Evolutionary conservation across 768 basidiomycete genomes (phyloP).

Genomic region (Russula brevipes): DNA sequence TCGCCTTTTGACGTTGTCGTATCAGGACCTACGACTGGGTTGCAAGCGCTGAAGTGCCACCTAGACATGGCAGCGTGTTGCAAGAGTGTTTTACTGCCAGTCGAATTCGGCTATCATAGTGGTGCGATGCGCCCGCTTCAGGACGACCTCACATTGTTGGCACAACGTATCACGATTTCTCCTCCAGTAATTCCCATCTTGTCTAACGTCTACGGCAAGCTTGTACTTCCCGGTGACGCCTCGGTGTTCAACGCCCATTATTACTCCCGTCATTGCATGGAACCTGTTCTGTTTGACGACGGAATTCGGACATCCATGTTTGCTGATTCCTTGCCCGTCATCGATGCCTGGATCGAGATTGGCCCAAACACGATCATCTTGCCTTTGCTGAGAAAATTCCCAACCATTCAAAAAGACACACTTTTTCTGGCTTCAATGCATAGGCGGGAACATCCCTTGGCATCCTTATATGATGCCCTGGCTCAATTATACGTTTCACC

Average conservation of each 20-base stretch:
- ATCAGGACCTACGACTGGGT: slow-evolving; percentile 46
- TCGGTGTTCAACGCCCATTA: slow-evolving; percentile 47
- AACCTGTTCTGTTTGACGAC: slow-evolving; percentile 52
- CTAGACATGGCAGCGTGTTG: slow-evolving; percentile 36
- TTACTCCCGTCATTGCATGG: slow-evolving; percentile 52
- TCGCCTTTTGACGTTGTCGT: slow-evolving; percentile 51
- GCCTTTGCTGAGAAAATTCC: slow-evolving; percentile 49
- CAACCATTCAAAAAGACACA: slow-evolving; percentile 31
- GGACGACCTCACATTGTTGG: slow-evolving; percentile 42
- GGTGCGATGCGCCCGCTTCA: slow-evolving; percentile 55
- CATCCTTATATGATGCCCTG: slow-evolving; percentile 43
- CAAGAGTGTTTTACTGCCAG: slow-evolving; percentile 43
- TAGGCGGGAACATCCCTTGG: slow-evolving; percentile 41
- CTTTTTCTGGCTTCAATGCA: slow-evolving; percentile 48
- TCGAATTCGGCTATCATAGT: slow-evolving; percentile 65
- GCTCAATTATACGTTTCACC: slow-evolving; percentile 44
- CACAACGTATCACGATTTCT: slow-evolving; percentile 35
- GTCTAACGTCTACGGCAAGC: slow-evolving; percentile 54
- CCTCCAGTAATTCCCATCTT: slow-evolving; percentile 54
- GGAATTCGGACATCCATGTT: slow-evolving; percentile 43
- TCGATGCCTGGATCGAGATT: slow-evolving; percentile 58
- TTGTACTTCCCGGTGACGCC: slow-evolving; percentile 50
- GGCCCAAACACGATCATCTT: slow-evolving; percentile 57
- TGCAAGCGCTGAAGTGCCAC: slow-evolving; percentile 39
- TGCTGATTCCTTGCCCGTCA: slow-evolving; percentile 27